Evolutionary conservation across 306 rosid species (phyloP).

Genomic region (Malus sieversii): DNA sequence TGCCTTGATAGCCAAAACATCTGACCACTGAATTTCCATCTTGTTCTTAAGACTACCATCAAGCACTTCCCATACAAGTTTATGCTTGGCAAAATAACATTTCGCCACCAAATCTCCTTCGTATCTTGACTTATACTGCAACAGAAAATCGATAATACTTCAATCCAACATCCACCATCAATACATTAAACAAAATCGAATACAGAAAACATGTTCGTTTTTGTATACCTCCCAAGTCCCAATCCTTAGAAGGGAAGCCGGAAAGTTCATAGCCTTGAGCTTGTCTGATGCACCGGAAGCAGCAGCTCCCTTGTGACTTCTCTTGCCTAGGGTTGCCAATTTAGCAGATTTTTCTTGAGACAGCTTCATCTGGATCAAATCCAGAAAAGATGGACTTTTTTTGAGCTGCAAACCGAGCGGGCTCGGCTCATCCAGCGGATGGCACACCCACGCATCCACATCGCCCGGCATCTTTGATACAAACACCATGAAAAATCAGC

Average conservation of each 20-base stretch:
- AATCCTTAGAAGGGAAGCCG: constrained; percentile 55
- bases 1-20: constrained; percentile 71
- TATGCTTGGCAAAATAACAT: constrained; percentile 84
- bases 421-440: constrained; percentile 76
- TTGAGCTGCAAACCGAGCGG: constrained; percentile 71
- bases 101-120: constrained; percentile 87
- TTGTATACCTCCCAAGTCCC: constrained; percentile 73
- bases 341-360: constrained; percentile 33
- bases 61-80: constrained; percentile 89
- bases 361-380: constrained; percentile 79
- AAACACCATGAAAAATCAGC: neutral
- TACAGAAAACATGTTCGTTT: neutral
- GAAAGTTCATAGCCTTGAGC: constrained; percentile 76
- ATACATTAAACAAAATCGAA: neutral
- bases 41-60: constrained; percentile 85
- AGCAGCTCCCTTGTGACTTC: constrained; percentile 30
- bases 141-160: neutral
- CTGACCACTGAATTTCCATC: constrained; percentile 92
- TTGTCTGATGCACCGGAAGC: constrained; percentile 32
- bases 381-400: constrained; percentile 80
- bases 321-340: constrained; percentile 25
- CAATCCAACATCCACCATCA: constrained; percentile 7
- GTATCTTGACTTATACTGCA: constrained; percentile 72
- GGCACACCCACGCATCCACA: constrained; percentile 21
- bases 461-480: neutral